These are phyloP conservation scores for Aspergillus caelatus DNA, from an alignment of 2,329 filamentous ascomycete species.

Conservation along the genomic window DNA sequence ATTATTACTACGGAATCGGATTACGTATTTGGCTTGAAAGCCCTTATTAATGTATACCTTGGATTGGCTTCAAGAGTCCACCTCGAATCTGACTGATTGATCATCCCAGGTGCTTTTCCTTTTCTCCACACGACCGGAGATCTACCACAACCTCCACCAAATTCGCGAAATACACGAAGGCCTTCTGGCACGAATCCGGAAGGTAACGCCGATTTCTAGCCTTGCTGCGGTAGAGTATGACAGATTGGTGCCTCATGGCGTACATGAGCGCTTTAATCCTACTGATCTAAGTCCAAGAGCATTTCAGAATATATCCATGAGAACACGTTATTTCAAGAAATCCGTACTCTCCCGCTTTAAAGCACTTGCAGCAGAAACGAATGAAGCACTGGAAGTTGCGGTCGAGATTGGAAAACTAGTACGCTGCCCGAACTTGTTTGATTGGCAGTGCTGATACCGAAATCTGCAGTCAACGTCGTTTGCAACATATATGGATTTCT, in stretches of 20 bases:
- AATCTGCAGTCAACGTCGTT: slow-evolving; percentile 72
- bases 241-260: slow-evolving; percentile 28
- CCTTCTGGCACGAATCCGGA: slow-evolving; percentile 74
- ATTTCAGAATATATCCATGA: slow-evolving; percentile 30
- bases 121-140: slow-evolving; percentile 71
- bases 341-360: slow-evolving; percentile 31
- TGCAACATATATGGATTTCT: slow-evolving; percentile 88
- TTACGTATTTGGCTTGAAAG: slow-evolving; percentile 85
- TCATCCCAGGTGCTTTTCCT: slow-evolving; percentile 69
- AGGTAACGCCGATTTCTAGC: slow-evolving; percentile 66
- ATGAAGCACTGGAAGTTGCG: slow-evolving; percentile 57
- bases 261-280: slow-evolving; percentile 52
- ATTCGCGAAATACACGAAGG: slow-evolving; percentile 83
- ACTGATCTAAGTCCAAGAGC: slow-evolving; percentile 46
- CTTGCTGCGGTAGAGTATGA: slow-evolving; percentile 22
- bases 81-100: slow-evolving; percentile 33
- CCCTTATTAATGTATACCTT: slow-evolving; percentile 72
- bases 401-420: slow-evolving; percentile 58
- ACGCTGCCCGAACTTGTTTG: slow-evolving; percentile 10
- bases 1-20: slow-evolving; percentile 82
- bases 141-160: slow-evolving; percentile 76
- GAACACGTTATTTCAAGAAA: slow-evolving; percentile 33
- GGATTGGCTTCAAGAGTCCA: background rate
- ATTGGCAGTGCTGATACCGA: slow-evolving; percentile 48
- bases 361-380: slow-evolving; percentile 53